A percentile compares a stretch with the other conserved stretches of the same genome.
Evolutionary conservation across 768 basidiomycete genomes (phyloP).

Genomic region (Kwoniella dejecticola): DNA sequence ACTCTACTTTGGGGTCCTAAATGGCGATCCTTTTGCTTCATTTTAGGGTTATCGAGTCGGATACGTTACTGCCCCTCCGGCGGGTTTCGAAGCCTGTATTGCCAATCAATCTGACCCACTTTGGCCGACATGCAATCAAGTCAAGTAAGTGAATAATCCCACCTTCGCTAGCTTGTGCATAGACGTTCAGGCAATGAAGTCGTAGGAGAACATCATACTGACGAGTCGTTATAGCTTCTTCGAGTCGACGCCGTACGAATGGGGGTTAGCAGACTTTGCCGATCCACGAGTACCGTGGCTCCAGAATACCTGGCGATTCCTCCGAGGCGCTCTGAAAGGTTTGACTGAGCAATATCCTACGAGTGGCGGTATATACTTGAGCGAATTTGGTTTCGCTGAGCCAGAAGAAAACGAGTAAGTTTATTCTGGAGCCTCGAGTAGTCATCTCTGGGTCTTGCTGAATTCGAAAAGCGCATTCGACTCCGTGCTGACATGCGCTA

Average conservation of each 20-base stretch:
- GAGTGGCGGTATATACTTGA: slow-evolving; percentile 46
- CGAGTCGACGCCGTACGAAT: slow-evolving; percentile 14
- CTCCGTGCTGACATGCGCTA: too few species aligned
- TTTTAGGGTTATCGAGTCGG: slow-evolving; percentile 21
- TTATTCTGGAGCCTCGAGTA: too few species aligned
- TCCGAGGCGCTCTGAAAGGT: slow-evolving; percentile 27
- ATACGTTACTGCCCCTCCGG: slow-evolving; percentile 57
- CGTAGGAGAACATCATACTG: too few species aligned
- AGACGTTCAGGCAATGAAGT: too few species aligned
- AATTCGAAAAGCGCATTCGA: too few species aligned
- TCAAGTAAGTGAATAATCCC: slow-evolving; percentile 53
- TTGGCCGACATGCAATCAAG: slow-evolving; percentile 62
- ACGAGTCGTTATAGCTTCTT: slow-evolving; percentile 16
- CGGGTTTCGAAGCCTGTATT: slow-evolving; percentile 60
- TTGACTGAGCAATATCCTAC: slow-evolving; percentile 54
- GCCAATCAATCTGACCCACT: slow-evolving; percentile 59
- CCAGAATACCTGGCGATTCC: slow-evolving; percentile 31
- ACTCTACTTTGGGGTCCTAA: not conserved
- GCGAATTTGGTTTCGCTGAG: slow-evolving; percentile 63
- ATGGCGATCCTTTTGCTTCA: not conserved
- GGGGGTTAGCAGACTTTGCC: slow-evolving; percentile 60
- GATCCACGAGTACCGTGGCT: slow-evolving; percentile 53
- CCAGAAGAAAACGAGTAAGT: slow-evolving; percentile 60
- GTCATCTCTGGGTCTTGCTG: not conserved
- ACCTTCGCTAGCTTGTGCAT: too few species aligned